Percentiles rank a stretch among this genome's conserved stretches.
phyloP scores from a whole-genome alignment of 306 rosid species.

The Oemleria cerasiformis region DNA sequence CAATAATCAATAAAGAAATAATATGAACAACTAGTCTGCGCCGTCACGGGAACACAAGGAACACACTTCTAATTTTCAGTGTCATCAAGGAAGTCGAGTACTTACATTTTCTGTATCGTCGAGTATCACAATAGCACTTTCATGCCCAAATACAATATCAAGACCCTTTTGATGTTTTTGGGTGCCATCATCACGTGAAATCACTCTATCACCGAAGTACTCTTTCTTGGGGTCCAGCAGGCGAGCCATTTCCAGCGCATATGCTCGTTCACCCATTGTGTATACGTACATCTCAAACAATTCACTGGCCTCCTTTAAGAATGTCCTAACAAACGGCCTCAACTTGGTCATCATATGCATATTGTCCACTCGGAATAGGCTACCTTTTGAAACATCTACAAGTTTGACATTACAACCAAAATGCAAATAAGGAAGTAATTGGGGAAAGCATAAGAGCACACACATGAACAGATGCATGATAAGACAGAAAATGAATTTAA shows the following conservation, averaged over 20 bases:
- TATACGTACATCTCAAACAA: slow-evolving; percentile 85
- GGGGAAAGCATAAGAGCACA: too few relatives aligned
- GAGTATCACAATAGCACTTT: slow-evolving; percentile 82
- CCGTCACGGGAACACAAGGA: too few relatives aligned
- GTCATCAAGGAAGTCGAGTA: slow-evolving; percentile 11
- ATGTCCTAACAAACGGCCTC: slow-evolving; percentile 78
- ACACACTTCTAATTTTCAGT: neutral
- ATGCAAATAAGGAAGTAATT: neutral
- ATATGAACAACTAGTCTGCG: too few relatives aligned
- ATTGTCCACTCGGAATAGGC: slow-evolving; percentile 56
- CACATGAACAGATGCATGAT: too few relatives aligned
- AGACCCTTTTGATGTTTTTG: slow-evolving; percentile 84
- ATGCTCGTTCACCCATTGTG: slow-evolving; percentile 92
- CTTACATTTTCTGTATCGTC: slow-evolving; percentile 92
- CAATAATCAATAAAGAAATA: too few relatives aligned
- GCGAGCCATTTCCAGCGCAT: slow-evolving; percentile 87
- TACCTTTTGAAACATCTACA: slow-evolving; percentile 67
- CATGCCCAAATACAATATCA: slow-evolving; percentile 84
- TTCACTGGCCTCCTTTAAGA: slow-evolving; percentile 76
- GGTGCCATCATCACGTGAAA: slow-evolving; percentile 91
- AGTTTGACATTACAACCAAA: slow-evolving; percentile 20
- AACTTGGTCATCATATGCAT: slow-evolving; percentile 90
- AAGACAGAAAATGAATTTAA: neutral
- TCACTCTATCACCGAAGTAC: slow-evolving; percentile 67
- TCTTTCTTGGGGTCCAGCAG: slow-evolving; percentile 77